Percentiles rank a stretch among this genome's conserved stretches.
phyloP scores from a whole-genome alignment of 257 asterid species.

The Primulina eburnea region DNA sequence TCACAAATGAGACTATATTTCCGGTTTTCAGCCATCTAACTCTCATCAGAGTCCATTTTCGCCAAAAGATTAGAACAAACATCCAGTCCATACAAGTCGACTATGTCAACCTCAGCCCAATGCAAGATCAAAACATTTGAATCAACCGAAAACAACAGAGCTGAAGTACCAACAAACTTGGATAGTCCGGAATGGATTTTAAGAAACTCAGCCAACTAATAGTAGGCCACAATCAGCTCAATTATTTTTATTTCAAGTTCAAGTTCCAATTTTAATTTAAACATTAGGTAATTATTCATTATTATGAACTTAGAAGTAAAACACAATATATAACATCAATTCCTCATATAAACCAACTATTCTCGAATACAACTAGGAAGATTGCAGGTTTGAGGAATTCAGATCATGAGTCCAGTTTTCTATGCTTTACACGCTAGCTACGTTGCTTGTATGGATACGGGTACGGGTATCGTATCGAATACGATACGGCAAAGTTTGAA shows the following conservation, averaged over 20 bases:
- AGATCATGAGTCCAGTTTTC: not conserved
- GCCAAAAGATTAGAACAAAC: not conserved
- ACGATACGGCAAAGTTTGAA: too few relatives aligned
- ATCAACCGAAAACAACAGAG: not conserved
- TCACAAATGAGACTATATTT: not conserved
- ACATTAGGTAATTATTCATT: not conserved
- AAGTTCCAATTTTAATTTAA: too few relatives aligned
- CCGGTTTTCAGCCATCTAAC: not conserved
- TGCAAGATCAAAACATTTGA: not conserved
- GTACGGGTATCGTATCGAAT: too few relatives aligned
- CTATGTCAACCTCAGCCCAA: not conserved
- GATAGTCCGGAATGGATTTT: not conserved
- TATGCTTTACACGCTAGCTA: not conserved
- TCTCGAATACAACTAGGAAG: not conserved
- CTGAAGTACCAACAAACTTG: not conserved
- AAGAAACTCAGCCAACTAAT: not conserved
- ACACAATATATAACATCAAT: not conserved
- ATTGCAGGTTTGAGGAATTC: too few relatives aligned
- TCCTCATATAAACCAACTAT: not conserved
- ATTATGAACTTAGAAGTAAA: not conserved
- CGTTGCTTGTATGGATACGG: too few relatives aligned
- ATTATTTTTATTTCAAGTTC: too few relatives aligned
- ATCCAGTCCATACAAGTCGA: not conserved
- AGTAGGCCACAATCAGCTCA: not conserved
- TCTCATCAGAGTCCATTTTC: not conserved